Evolutionary conservation across 2,329 filamentous ascomycete species (phyloP), one percentile per base, ranked within the genome.

Genomic region (Cercospora zeae-maydis): DNA sequence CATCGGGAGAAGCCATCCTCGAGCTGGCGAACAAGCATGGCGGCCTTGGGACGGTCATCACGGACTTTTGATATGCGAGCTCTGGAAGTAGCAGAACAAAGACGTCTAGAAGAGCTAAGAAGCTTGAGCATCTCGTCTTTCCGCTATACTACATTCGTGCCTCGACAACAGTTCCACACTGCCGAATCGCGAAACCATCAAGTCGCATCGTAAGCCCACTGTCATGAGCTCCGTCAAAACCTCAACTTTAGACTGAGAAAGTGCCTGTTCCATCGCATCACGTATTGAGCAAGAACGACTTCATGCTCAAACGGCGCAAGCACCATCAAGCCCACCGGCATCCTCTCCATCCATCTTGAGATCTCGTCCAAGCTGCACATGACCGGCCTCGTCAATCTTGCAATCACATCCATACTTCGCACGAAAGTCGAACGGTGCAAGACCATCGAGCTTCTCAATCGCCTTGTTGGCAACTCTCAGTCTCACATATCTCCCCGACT

Each of bases 401-500:
- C 92, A 97, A 66, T 84, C 76, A 70, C 92, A 96, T 1, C 78
- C 78, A 71, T 84, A 90, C 67, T 75, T 78, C 58, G 74, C 74
- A 65, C 84, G 81, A 64, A 90, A 96, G 59, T 88, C 83, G 8
- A 80, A 80, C 6, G 80, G 75, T 21, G 77, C 75, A 65, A 88
- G 64, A 0, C 81, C 82, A 27, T 83, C 78, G 55, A 87, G 67
- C 61, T 63, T 72, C 66, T 77, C 74, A 56, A 89, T 67, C 1
- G 87, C 87, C 65, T 79, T 78, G 67, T 86, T 84, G 11, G 88
- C 87, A 0, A 85, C 88, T 11, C 81, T 81, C 4, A 89, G 75
- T 76, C 92, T 93, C 0, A 91, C 92, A 75, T 92, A 90, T 52
- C 89, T 82, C 0, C 84, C 84, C 56, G 64, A 69, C 87, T 92